Conservation (phyloP, 495 filamentous ascomycete species). For the Hyaloscypha finlandica region DNA sequence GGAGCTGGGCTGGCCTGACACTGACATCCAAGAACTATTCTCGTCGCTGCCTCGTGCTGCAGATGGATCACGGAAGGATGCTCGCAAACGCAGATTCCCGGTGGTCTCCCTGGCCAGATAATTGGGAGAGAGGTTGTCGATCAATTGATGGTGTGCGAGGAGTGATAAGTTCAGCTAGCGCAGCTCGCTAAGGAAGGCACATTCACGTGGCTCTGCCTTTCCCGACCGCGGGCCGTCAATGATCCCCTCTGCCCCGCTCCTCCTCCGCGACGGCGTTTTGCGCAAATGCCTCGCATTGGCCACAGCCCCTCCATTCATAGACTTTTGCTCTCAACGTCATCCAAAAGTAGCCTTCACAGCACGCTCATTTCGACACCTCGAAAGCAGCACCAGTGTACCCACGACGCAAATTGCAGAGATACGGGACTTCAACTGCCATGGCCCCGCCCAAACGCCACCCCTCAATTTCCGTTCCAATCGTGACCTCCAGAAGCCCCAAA, state of each 20-base stretch:
- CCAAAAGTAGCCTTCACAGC: neutral
- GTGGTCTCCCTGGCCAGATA: no score
- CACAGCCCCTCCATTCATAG: neutral
- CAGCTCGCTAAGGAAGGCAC: no score
- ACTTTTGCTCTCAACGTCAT: neutral
- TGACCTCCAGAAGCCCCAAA: neutral
- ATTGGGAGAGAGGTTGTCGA: no score
- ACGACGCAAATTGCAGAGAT: neutral
- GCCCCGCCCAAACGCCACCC: neutral
- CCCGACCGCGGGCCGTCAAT: no score
- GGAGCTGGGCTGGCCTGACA: no score
- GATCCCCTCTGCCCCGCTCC: neutral
- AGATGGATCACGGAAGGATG: neutral
- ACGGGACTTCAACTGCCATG: neutral
- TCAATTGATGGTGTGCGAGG: no score
- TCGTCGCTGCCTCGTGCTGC: neutral
- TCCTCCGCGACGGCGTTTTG: neutral
- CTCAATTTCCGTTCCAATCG: neutral
- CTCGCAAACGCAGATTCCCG: no score
- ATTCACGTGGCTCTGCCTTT: no score
- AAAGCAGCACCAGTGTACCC: neutral
- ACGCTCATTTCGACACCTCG: neutral
- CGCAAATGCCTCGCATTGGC: neutral
- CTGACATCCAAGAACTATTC: neutral
- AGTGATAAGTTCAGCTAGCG: no score